Conservation (phyloP, 768 basidiomycete species). For the Coprinellus micaceus region DNA sequence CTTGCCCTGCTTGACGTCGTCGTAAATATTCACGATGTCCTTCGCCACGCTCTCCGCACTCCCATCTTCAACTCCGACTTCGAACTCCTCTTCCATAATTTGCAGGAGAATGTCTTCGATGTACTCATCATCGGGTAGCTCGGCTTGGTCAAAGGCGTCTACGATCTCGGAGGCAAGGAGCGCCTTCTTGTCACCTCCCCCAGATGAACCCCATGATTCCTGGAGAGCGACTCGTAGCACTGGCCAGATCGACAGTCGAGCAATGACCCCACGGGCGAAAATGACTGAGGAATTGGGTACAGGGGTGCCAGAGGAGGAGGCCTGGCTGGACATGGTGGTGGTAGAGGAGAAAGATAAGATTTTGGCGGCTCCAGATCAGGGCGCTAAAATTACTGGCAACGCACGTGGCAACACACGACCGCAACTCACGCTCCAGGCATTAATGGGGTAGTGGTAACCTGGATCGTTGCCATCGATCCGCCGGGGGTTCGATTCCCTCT, state of each 20-base stretch:
- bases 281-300: conserved; percentile 48
- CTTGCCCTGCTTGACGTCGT: conserved; percentile 42
- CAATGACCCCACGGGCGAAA: conserved; percentile 84
- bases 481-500: too few species aligned
- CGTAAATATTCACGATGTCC: conserved; percentile 72
- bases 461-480: too few species aligned
- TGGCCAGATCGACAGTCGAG: conserved; percentile 80
- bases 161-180: conserved; percentile 84
- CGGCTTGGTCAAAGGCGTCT: conserved; percentile 67
- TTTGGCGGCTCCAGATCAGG: too few species aligned
- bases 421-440: too few species aligned
- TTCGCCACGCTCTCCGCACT: conserved; percentile 70
- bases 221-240: conserved; percentile 83
- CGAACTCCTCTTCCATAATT: conserved; percentile 86
- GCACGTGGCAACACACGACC: too few species aligned
- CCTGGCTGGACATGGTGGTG: too few species aligned
- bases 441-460: too few species aligned
- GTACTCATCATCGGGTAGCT: conserved; percentile 61
- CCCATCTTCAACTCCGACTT: conserved; percentile 78
- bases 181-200: conserved; percentile 63
- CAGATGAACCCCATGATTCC: conserved; percentile 83
- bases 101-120: conserved; percentile 81
- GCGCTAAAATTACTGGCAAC: too few species aligned
- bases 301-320: too few species aligned
- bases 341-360: too few species aligned